These are phyloP conservation scores for Dentipellis sp. DNA, from an alignment of 768 basidiomycete genomes.

Conservation along the genomic window DNA sequence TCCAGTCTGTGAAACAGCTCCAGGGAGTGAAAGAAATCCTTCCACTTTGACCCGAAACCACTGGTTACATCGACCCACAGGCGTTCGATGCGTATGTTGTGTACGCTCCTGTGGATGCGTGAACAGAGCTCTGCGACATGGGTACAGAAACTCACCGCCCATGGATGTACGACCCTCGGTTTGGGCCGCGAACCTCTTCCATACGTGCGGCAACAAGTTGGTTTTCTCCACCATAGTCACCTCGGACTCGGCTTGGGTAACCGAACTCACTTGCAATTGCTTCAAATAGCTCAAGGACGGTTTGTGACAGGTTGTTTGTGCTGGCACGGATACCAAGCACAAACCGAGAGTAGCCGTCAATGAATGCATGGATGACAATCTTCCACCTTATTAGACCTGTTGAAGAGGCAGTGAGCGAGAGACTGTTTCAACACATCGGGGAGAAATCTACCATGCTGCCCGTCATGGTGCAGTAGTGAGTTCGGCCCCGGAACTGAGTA, in stretches of 20 bases:
- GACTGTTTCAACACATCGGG: neutral
- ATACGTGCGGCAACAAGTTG: neutral
- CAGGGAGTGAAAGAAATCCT: too few relatives aligned
- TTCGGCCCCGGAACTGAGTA: conserved; percentile 17
- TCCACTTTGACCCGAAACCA: neutral
- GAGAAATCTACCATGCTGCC: conserved; percentile 18
- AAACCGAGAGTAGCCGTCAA: conserved; percentile 20
- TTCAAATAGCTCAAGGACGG: conserved; percentile 2
- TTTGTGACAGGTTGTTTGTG: conserved; percentile 20
- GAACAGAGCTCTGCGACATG: neutral
- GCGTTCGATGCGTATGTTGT: neutral
- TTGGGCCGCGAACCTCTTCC: neutral
- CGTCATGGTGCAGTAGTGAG: conserved; percentile 20
- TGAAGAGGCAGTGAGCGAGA: neutral
- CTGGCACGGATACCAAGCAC: conserved; percentile 16
- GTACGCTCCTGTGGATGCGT: neutral
- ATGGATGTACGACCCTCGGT: neutral
- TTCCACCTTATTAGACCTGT: conserved; percentile 20
- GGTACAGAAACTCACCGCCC: neutral
- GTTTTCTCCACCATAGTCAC: neutral
- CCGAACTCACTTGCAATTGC: neutral
- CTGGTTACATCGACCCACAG: neutral
- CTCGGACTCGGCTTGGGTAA: neutral
- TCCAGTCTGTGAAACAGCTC: too few relatives aligned
- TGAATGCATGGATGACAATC: conserved; percentile 22